These are phyloP conservation scores for Beauveria caledonica DNA, from an alignment of 2,329 filamentous ascomycete species.

Conservation along the genomic window DNA sequence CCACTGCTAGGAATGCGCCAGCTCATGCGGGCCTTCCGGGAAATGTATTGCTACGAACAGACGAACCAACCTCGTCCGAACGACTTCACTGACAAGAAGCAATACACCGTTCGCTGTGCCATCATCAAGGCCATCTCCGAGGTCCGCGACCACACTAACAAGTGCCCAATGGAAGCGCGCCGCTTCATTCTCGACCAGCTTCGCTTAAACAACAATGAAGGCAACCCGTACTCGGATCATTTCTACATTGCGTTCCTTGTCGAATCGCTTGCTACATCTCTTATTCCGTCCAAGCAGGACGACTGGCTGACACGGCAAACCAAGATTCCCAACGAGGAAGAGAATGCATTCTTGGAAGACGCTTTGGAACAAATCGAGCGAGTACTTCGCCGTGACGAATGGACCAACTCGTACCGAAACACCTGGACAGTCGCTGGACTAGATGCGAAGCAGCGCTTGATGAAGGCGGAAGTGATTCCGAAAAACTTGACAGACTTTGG, in stretches of 20 bases:
- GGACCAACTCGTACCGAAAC: conserved; percentile 60
- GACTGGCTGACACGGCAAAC: conserved; percentile 38
- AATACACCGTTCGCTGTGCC: conserved; percentile 76
- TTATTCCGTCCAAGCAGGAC: conserved; percentile 41
- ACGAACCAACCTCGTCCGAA: conserved; percentile 78
- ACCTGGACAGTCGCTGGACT: conserved; percentile 56
- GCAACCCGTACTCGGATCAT: conserved; percentile 82
- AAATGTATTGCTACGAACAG: conserved; percentile 77
- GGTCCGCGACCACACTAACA: conserved; percentile 64
- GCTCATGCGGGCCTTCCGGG: conserved; percentile 75
- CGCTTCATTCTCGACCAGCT: conserved; percentile 83
- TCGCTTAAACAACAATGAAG: conserved; percentile 88
- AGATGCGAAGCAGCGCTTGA: conserved; percentile 52
- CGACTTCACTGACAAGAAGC: conserved; percentile 79
- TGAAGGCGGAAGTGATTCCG: conserved; percentile 56
- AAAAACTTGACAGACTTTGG: conserved; percentile 47
- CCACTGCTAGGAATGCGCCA: conserved; percentile 77
- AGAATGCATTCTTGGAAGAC: conserved; percentile 41
- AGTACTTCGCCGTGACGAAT: conserved; percentile 60
- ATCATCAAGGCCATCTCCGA: conserved; percentile 75
- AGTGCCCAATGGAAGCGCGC: conserved; percentile 70
- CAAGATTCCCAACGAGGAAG: conserved; percentile 36
- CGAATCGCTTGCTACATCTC: conserved; percentile 48
- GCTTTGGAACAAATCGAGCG: conserved; percentile 58
- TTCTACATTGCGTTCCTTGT: conserved; percentile 82